Evolutionary conservation across 441 rosid genomes (phyloP).

Genomic region (Erodium moschatum): DNA sequence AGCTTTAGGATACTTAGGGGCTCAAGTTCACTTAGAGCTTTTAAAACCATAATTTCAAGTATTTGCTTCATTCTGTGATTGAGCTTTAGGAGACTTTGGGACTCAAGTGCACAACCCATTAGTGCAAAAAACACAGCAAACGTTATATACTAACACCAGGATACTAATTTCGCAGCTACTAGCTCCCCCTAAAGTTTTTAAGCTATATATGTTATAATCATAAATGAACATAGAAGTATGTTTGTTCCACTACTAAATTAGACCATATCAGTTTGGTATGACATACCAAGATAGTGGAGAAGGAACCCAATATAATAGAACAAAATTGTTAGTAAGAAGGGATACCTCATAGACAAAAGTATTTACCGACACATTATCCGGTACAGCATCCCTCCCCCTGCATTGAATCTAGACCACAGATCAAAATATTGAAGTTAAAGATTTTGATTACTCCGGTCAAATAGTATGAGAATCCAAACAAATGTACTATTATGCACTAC

Average conservation of each 20-base stretch:
- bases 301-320: background rate
- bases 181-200: background rate
- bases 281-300: background rate
- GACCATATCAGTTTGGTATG: background rate
- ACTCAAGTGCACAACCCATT: too few species aligned
- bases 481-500: conserved; percentile 12
- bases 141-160: background rate
- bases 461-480: conserved; percentile 5
- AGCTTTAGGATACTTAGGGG: background rate
- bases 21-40: background rate
- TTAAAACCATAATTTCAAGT: background rate
- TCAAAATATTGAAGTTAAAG: conserved; percentile 13
- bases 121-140: background rate
- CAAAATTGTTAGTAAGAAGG: conserved; percentile 7
- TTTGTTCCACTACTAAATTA: background rate
- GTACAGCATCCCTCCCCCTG: conserved; percentile 88
- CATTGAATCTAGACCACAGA: conserved; percentile 63
- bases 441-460: conserved; percentile 7
- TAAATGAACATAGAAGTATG: background rate
- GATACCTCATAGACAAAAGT: conserved; percentile 78
- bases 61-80: too few species aligned
- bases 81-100: too few species aligned
- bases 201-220: background rate
- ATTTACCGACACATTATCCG: conserved; percentile 81
- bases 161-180: background rate